Evolutionary conservation across 768 basidiomycete genomes (phyloP).

Genomic region (Coprinellus micaceus): DNA sequence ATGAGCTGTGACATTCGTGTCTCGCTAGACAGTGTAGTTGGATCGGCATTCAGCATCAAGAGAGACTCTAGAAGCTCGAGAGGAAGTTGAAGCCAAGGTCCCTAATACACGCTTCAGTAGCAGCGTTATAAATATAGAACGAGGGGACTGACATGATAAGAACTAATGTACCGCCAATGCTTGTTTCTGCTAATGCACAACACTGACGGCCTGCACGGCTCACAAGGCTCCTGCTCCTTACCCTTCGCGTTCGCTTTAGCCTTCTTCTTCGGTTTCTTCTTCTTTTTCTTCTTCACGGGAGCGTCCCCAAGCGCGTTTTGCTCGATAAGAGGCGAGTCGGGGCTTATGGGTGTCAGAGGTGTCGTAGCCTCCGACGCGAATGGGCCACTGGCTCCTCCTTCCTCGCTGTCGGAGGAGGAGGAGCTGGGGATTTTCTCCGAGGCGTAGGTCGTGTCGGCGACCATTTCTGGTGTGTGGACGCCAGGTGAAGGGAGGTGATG

Average conservation of each 20-base stretch:
- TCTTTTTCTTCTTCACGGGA: background rate
- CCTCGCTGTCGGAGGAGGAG: background rate
- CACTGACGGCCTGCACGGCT: constrained; percentile 52
- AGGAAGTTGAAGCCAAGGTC: constrained; percentile 89
- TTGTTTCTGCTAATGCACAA: constrained; percentile 90
- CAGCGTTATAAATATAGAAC: constrained; percentile 11
- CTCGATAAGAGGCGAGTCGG: background rate
- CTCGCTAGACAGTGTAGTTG: constrained; percentile 55
- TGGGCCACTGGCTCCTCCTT: background rate
- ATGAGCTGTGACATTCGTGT: constrained; percentile 34
- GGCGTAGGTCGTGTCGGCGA: background rate
- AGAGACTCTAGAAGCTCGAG: constrained; percentile 82
- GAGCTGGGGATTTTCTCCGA: background rate
- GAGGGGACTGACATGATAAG: constrained; percentile 68
- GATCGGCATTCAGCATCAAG: constrained; percentile 73
- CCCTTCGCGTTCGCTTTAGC: constrained; percentile 21
- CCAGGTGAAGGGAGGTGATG: too few relatives aligned
- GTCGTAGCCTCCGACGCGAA: constrained; percentile 1
- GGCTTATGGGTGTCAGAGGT: background rate
- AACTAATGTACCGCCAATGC: constrained; percentile 92
- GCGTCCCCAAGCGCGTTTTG: background rate
- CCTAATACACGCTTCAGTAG: constrained; percentile 43
- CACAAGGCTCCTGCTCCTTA: constrained; percentile 40
- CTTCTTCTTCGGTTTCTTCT: constrained; percentile 6
- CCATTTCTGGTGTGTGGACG: too few relatives aligned